Conservation (phyloP, 2,329 filamentous ascomycete genomes). For the Balansia obtecta region DNA sequence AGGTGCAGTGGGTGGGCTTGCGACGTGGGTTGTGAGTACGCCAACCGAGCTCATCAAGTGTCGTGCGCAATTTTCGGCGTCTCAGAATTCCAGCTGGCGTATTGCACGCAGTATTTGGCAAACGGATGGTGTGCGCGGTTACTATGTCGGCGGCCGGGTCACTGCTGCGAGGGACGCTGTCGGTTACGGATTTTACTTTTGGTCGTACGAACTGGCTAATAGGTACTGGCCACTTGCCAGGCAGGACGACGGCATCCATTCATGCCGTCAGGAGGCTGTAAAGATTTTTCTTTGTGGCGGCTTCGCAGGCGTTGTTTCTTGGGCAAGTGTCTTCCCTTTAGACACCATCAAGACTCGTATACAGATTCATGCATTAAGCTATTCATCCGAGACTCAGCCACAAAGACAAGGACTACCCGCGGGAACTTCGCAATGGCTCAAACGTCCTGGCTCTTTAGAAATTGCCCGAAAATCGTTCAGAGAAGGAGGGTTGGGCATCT, state of each 20-base stretch:
- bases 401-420: background rate
- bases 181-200: constrained; percentile 97
- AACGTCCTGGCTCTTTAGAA: constrained; percentile 41
- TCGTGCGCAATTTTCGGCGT: constrained; percentile 54
- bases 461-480: constrained; percentile 56
- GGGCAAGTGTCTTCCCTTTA: constrained; percentile 81
- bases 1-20: constrained; percentile 69
- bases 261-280: constrained; percentile 33
- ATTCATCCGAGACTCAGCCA: background rate
- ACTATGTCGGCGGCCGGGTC: constrained; percentile 72
- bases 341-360: constrained; percentile 88
- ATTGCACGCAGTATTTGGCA: constrained; percentile 51
- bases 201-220: constrained; percentile 73
- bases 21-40: constrained; percentile 74
- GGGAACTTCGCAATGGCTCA: background rate
- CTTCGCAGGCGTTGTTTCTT: constrained; percentile 75
- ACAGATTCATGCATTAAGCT: constrained; percentile 52
- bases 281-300: constrained; percentile 74
- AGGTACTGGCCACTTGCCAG: constrained; percentile 34
- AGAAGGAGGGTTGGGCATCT: constrained; percentile 46
- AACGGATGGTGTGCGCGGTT: constrained; percentile 47
- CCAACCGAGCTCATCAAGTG: constrained; percentile 90
- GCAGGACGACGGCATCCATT: constrained; percentile 9
- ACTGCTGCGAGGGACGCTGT: constrained; percentile 76
- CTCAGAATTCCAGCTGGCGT: constrained; percentile 43